Evolutionary conservation across 2,329 filamentous ascomycete species (phyloP).

Genomic region (Aspergillus sp.): DNA sequence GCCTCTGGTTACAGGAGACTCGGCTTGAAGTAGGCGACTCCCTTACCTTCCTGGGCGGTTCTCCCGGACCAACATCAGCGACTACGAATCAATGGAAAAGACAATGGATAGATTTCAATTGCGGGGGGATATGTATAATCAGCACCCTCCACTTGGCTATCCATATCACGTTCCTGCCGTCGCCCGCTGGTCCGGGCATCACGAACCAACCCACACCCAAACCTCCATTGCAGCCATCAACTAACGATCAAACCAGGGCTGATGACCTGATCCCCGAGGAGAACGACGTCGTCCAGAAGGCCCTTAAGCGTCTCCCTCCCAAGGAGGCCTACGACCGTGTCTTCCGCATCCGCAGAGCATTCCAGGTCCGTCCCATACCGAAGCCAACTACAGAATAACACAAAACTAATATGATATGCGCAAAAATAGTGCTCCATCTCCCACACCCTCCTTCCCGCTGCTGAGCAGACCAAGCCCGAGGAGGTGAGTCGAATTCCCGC

Average conservation of each 20-base stretch:
- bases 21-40: conserved; percentile 72
- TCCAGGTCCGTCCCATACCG: conserved; percentile 64
- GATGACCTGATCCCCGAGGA: conserved; percentile 97
- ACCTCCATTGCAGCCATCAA: conserved; percentile 1
- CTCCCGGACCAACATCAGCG: conserved; percentile 17
- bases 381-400: conserved; percentile 4
- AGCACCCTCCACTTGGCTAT: neutral
- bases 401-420: conserved; percentile 23
- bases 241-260: conserved; percentile 60
- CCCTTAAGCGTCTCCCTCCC: conserved; percentile 84
- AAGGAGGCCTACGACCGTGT: conserved; percentile 95
- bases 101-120: neutral
- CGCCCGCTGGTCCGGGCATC: conserved; percentile 18
- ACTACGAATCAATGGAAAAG: neutral
- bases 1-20: conserved; percentile 90
- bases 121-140: neutral
- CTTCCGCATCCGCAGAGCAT: conserved; percentile 92
- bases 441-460: conserved; percentile 64
- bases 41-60: conserved; percentile 13
- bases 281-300: conserved; percentile 79
- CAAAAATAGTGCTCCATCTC: conserved; percentile 61
- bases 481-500: conserved; percentile 53
- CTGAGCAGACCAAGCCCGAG: conserved; percentile 68
- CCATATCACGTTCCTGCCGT: conserved; percentile 4
- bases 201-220: neutral